Evolutionary conservation across 257 asterid species (phyloP), one percentile per base, ranked within the genome.

Genomic region (Catharanthus roseus): DNA sequence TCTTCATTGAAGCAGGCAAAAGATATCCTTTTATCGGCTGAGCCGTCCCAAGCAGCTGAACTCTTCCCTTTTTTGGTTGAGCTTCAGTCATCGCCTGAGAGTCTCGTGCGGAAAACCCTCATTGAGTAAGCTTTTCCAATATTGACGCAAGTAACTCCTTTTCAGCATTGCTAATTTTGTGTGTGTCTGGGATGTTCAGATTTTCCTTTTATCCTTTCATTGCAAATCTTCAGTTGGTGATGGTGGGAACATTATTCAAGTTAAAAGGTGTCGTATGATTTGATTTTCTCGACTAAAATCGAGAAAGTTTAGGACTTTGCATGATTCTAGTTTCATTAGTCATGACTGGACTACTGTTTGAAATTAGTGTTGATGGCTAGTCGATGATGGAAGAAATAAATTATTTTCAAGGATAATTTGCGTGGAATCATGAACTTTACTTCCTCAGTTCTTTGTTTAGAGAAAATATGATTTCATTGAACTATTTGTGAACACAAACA

Each of bases 21-120:
- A 68, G 97, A 88, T 74, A 82, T 89, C 36, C 34, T 93, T 72
- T 71, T 89, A 74, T 82, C 87, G 24, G 77, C 86, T 16, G 96
- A 93, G 64, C 87, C 95, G 23, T 83, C 81, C 24, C 89, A 80
- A 42, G 96, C 93, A 45, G 89, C 91, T 18, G 95, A 91, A 69
- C 75, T 93, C 56, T 84, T 88, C 41, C 96, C 96, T 15, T 91
- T 81, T 81, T 66, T 93, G 87, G 85, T 82, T 36, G 95, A 93
- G 80, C 96, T 93, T 66, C 95, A 91, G 87, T 84, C 81, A 47
- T 89, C 99, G n/a, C 99, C 96, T 31, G 96, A 93, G 83, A 78
- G 78, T 78, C 88, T 88, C 44, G 90, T 93, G 67, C 85, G 99
- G 33, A 93, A 91, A 78, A 67, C 85, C 83, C 97, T 93, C 36